Evolutionary conservation across 2,329 filamentous ascomycete genomes (phyloP), one percentile per base, ranked within the genome.

Genomic region (Talaromyces marneffei): DNA sequence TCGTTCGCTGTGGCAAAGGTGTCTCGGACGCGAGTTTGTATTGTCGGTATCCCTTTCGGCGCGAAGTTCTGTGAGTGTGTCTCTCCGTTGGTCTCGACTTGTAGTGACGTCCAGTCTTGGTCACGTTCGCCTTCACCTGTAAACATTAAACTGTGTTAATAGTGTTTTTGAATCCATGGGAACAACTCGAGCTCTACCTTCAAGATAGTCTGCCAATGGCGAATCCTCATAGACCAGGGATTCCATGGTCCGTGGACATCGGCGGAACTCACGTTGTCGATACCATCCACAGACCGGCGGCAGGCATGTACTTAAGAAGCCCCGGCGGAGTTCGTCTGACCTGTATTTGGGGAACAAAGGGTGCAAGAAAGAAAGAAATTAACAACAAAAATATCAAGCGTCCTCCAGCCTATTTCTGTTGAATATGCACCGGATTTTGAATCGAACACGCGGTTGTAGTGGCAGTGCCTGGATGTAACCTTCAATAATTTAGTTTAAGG

Each of bases 151-250:
- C 12, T 3, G 5, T 27, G 52, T 55, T 29, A 55, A 29, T n/a
- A 40, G 33, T n/a, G 12, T 39, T 40, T n/a, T 39, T 39, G 3
- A 31, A 35, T 27, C 18, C 39, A 23, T 25, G 9, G 37, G 7
- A 20, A n/a, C 29, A 3, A 48, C 27, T 35, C 40, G 42, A 18
- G 35, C 60, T 16, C n/a, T 77, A 94, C 92, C 92, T 85, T 92
- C 88, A 69, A 97, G 86, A 79, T 94, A 94, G 71, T 90, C 87
- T 73, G 91, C 92, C 77, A 97, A 83, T 69, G 92, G 92, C 74
- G 90, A 90, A 78, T 92, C 87, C 78, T 94, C 86, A 78, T 89
- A 90, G 69, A 96, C 86, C 70, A 96, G 83, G 71, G 89, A 86
- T 83, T 96, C 92, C 92, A 97, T 94, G 75, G 69, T 76, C 66